Base-by-base conservation (phyloP, 805 yeast species). In the Cyberlindnera misumaiensis region DNA sequence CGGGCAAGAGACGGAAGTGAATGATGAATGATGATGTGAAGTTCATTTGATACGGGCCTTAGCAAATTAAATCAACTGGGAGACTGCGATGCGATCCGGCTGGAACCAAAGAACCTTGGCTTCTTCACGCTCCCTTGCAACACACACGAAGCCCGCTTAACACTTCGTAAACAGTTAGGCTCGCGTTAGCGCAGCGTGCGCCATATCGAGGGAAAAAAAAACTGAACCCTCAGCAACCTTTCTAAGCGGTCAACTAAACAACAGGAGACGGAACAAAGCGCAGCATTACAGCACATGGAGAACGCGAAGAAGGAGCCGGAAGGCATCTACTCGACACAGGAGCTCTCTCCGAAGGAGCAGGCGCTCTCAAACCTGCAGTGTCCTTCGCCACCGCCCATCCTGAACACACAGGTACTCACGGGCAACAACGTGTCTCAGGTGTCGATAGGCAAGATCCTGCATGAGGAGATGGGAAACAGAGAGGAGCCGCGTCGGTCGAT, bases 301-400 rank as follows among this genome's bases (percentile, higher is more conserved):
- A 20, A 31, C 27, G n/a, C 11, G 15, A 12, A 31, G 12, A 31
- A 12, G 11, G 32, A 27, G 32, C 15, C 31, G n/a, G 28, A 28
- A 25, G 14, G 24, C 16, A 24, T 20, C 35, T 34, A 31, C n/a
- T 22, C 15, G 8, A 35, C 28, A 22, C 40, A 18, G n/a, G 26
- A 34, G 17, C 42, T 47, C 12, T 68, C 73, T 0, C 80, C 81
- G 4, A 68, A 77, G 28, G 75, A 70, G 11, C 53, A 73, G 57
- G 82, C 83, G 1, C 59, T 75, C 26, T 74, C 83, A 7, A 73
- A 68, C 52, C 56, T 77, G 39, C 65, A 80, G 43, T 75, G 83
- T 46, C 84, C 85, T 2, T 78, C 84, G 4, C 85, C 86, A n/a
- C 83, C 86, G 1, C 84, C 86, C 7, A 77, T 79, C 38, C 59